Percentiles rank a stretch among this genome's conserved stretches.
Conservation (phyloP, 495 filamentous ascomycete genomes). For the Neurospora intermedia region DNA sequence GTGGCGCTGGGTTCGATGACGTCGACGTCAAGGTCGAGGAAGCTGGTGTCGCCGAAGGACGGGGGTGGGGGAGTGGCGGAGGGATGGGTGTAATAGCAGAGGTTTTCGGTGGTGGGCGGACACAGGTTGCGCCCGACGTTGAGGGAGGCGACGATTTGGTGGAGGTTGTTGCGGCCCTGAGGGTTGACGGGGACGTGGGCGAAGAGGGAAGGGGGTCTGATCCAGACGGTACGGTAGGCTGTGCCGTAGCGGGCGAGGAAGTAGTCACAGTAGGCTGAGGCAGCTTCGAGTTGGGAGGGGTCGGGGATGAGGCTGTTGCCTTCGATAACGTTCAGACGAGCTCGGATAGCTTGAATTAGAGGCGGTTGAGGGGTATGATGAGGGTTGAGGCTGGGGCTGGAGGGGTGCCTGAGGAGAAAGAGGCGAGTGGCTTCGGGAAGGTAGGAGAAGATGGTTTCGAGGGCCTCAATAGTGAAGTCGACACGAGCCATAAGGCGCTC, state of each 20-base stretch:
- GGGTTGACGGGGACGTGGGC: not conserved
- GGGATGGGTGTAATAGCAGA: not conserved
- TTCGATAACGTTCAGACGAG: not conserved
- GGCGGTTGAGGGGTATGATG: not conserved
- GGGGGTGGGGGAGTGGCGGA: not conserved
- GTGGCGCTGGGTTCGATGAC: not conserved
- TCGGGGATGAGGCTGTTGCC: not conserved
- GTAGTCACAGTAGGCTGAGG: constrained; percentile 1
- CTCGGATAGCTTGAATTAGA: not conserved
- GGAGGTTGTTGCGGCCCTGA: not conserved
- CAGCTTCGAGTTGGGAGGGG: not conserved
- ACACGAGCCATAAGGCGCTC: not conserved
- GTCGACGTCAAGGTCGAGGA: not conserved
- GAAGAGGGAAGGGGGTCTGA: not conserved
- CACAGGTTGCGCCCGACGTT: no score
- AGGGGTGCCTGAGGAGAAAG: not conserved
- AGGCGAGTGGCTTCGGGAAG: constrained; percentile 1
- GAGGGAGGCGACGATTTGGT: not conserved
- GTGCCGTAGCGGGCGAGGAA: constrained; percentile 5
- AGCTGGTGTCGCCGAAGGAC: not conserved
- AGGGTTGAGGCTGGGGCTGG: not conserved
- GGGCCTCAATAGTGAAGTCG: not conserved
- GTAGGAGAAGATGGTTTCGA: constrained; percentile 1
- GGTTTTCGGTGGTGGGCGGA: not conserved
- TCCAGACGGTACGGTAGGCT: not conserved